Base-by-base conservation (phyloP, 768 basidiomycete genomes). In the Guyanaporus albipodus region DNA sequence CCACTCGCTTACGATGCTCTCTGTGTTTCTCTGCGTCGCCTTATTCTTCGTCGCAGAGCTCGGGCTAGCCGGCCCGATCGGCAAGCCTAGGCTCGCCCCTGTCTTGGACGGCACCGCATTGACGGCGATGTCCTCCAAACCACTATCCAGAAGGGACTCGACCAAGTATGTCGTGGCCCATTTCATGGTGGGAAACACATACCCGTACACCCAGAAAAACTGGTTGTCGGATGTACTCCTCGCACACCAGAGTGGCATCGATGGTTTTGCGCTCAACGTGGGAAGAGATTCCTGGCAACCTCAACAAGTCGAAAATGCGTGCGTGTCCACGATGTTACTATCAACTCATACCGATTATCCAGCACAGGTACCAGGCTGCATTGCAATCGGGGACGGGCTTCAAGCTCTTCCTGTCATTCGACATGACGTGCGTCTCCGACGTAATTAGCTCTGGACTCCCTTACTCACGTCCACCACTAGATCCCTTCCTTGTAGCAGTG, bases 341-440 rank as follows among this genome's bases (percentile, higher is more conserved):
- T 44, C 38, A 21, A 53, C 56, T 50, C 31, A 47, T 17, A 35
- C 56, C 57, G 31, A 64, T 33, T 24, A 54, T 46, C 53, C 19
- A 29, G 46, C 57, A n/a, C n/a, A 77, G 80, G 12, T 87, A 79
- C 58, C 59, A 72, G 35, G 80, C 83, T 26, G 83, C 84, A 4
- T 58, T 59, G 15, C 68, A 75, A 39, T 73, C 73, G 21, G 74
- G 71, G 15, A 68, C 76, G 9, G 69, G 70, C 41, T 88, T 89
- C 72, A 82, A 85, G 60, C 68, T 91, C 40, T 89, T 88, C 67
- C 57, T 90, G 49, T 87, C 84, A 12, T 77, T 90, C 39, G 88
- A 91, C 58, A 88, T 87, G 87, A 69, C 80, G 81, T 85, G 56
- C 55, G 73, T 75, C 19, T 39, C 21, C 39, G n/a, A n/a, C 31